Conservation (phyloP, 2,329 filamentous ascomycete genomes). For the Aspergillus caelatus region DNA sequence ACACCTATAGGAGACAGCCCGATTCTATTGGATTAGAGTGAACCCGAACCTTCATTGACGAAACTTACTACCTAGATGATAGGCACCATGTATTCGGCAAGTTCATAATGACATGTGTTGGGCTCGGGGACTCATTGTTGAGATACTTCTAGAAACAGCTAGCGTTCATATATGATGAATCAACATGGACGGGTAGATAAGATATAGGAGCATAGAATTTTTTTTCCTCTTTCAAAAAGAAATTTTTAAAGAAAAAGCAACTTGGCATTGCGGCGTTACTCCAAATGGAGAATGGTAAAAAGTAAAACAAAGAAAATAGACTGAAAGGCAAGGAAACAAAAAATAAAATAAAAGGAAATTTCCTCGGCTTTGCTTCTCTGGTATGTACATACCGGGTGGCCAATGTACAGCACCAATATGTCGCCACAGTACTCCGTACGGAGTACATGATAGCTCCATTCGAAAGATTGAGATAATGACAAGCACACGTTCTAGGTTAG, state of each 20-base stretch:
- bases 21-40: not conserved
- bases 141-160: conserved; percentile 4
- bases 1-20: not conserved
- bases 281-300: not conserved
- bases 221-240: too few species aligned
- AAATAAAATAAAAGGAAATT: not conserved
- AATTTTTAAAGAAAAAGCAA: too few species aligned
- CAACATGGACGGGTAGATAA: not conserved
- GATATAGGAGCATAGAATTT: not conserved
- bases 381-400: not conserved
- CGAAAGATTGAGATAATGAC: not conserved
- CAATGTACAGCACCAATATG: not conserved
- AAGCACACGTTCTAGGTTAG: not conserved
- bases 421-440: too few species aligned
- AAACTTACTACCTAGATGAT: not conserved
- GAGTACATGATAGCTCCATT: too few species aligned
- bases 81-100: not conserved
- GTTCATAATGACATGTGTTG: not conserved
- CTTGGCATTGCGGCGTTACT: not conserved
- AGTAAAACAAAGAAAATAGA: not conserved
- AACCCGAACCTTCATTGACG: not conserved
- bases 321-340: not conserved
- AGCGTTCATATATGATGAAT: not conserved
- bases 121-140: not conserved
- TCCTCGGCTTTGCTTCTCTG: not conserved